A percentile compares a stretch with the other conserved stretches of the same genome.
Evolutionary conservation across 2,329 filamentous ascomycete species (phyloP).

Genomic region (Epichloe gansuensis): DNA sequence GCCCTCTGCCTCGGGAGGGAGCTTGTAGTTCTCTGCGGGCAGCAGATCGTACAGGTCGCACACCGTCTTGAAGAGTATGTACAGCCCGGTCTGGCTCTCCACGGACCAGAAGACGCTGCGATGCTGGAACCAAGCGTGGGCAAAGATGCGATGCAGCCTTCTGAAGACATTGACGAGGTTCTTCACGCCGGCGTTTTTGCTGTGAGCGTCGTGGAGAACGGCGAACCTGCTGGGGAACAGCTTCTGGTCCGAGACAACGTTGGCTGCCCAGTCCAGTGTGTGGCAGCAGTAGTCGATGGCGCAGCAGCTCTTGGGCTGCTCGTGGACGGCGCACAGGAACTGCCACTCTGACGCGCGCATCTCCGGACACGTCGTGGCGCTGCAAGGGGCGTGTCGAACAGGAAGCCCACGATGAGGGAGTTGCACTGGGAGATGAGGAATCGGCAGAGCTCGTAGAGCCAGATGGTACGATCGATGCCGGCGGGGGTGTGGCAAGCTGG

Average conservation of each 20-base stretch:
- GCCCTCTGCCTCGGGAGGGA: conserved; percentile 86
- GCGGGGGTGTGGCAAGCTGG: conserved; percentile 69
- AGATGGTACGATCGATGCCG: conserved; percentile 74
- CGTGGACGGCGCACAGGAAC: conserved; percentile 94
- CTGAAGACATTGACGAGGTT: conserved; percentile 93
- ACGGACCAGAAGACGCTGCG: conserved; percentile 90
- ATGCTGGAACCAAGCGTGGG: conserved; percentile 98
- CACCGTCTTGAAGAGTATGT: conserved; percentile 93
- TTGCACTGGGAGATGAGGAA: conserved; percentile 95
- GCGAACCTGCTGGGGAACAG: conserved; percentile 82
- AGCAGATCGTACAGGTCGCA: conserved; percentile 86
- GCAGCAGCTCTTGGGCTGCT: conserved; percentile 91
- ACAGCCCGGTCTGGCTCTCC: conserved; percentile 80
- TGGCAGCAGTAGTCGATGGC: conserved; percentile 99
- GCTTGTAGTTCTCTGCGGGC: conserved; percentile 88
- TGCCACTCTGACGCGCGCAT: conserved; percentile 99
- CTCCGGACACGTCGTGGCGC: conserved; percentile 79
- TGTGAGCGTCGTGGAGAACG: conserved; percentile 41
- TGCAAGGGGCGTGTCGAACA: conserved; percentile 88
- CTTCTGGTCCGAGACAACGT: conserved; percentile 86
- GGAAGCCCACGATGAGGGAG: conserved; percentile 79
- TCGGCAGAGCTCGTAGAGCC: conserved; percentile 95
- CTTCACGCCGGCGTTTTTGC: conserved; percentile 55
- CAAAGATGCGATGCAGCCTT: conserved; percentile 89
- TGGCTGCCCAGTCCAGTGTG: conserved; percentile 94